Evolutionary conservation across 208 protist species (phyloP).

Genomic region (Trypanosoma boissoni): DNA sequence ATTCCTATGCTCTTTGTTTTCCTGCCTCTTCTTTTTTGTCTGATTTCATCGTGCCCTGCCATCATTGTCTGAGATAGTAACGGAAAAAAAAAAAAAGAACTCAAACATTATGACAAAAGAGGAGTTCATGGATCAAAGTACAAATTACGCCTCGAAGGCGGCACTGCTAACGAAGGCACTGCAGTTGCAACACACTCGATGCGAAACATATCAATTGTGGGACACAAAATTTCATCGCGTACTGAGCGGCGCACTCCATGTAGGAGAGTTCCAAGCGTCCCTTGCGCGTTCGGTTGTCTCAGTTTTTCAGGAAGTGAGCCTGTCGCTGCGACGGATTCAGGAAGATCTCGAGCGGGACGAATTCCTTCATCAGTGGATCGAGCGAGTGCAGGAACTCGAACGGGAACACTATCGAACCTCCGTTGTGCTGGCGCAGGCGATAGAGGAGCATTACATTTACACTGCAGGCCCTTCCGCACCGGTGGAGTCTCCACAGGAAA

Average conservation of each 20-base stretch:
- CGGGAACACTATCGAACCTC: slow-evolving; percentile 51
- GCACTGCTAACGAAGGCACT: slow-evolving; percentile 15
- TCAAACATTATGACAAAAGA: neutral
- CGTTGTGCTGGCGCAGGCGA: slow-evolving; percentile 26
- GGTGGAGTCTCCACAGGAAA: too few species aligned
- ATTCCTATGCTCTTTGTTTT: slow-evolving; percentile 1
- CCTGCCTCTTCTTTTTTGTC: neutral
- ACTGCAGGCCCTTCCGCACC: too few species aligned
- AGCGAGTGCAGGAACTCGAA: slow-evolving; percentile 49
- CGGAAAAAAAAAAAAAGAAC: neutral
- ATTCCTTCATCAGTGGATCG: slow-evolving; percentile 51
- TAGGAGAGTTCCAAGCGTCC: slow-evolving; percentile 35
- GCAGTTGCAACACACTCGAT: slow-evolving; percentile 53
- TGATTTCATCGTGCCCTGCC: neutral
- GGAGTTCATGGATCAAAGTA: neutral
- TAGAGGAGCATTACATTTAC: slow-evolving; percentile 30
- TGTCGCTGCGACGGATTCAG: slow-evolving; percentile 48
- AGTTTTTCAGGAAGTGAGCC: slow-evolving; percentile 56
- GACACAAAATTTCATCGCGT: slow-evolving; percentile 41
- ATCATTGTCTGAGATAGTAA: neutral
- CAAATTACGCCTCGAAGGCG: neutral
- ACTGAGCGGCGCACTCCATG: slow-evolving; percentile 39
- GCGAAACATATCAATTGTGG: slow-evolving; percentile 59
- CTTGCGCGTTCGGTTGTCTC: slow-evolving; percentile 42
- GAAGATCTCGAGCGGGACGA: neutral